Base-by-base conservation (phyloP, 2,329 filamentous ascomycete species). In the Colletotrichum ledebouriae region DNA sequence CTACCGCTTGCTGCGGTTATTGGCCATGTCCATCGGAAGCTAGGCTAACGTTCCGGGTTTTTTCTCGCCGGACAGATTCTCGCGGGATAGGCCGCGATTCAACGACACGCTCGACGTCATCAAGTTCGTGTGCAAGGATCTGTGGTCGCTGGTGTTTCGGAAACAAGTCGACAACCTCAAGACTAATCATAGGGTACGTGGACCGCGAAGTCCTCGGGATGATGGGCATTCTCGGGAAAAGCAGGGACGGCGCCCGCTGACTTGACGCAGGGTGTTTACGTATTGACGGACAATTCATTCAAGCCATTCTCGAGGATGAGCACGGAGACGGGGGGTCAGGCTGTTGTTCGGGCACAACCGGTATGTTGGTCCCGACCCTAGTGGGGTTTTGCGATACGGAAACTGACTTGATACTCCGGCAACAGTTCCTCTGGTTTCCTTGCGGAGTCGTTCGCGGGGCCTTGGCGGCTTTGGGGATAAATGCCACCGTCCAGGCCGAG, bases 111-210 rank as follows among this genome's bases (percentile, higher is more conserved):
- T 99, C 47, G 96, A 98, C 77, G 92, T 94, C 57, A 99, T 99
- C 78, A 99, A 99, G 79, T 98, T 99, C 76, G 85, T 99, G 57
- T 99, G 96, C 87, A 99, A 99, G 83, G 96, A 99, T 79, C 86
- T 99, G 50, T 99, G 96, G 96, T 94, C 90, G 39, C 85, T 98
- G 20, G 88, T 98, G 15, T 99, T 98, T 80, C 88, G 93, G 77
- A 99, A 99, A 81, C 97, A 98, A 79, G 93, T 99, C 76, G 96
- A 99, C 80, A 99, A 99, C 78, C 86, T 99, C 53, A 99, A 99
- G 82, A 99, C 96, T 9, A 99, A 99, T 77, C 96, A 99, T 78
- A 86, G 96, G 74, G 92, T 94, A 82, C 17, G 85, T 73, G 25
- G 17, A 22, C 17, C 13, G 25, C 9, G 15, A 13, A 4, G 17